phyloP scores from a whole-genome alignment of 345 rosid genomes.

The Dipteronia dyeriana region DNA sequence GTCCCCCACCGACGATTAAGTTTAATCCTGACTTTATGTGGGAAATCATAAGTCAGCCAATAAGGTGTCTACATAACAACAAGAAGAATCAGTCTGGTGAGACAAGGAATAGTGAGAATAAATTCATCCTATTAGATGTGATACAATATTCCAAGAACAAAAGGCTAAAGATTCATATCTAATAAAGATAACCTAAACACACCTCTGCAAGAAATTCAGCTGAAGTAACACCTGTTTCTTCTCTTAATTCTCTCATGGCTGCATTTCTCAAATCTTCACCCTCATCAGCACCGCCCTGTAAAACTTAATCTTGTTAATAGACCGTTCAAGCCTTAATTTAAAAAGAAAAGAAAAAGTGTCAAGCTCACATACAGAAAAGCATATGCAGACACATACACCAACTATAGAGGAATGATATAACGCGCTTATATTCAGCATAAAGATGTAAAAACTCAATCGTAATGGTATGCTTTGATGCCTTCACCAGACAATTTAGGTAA shows the following conservation, averaged over 20 bases:
- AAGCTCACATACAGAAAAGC: not conserved
- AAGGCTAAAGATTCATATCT: not conserved
- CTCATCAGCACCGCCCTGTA: constrained; percentile 76
- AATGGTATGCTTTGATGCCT: not conserved
- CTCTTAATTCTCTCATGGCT: constrained; percentile 73
- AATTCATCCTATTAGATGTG: not conserved
- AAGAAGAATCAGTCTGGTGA: constrained; percentile 17
- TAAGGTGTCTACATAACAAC: constrained; percentile 53
- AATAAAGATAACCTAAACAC: constrained; percentile 20
- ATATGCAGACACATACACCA: not conserved
- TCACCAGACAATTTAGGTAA: not conserved
- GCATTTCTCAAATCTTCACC: constrained; percentile 68
- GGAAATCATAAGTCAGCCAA: constrained; percentile 80
- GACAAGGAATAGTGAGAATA: not conserved
- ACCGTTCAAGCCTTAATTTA: not conserved
- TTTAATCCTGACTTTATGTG: constrained; percentile 43
- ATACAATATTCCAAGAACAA: not conserved
- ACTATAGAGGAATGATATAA: not conserved
- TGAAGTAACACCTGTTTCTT: constrained; percentile 77
- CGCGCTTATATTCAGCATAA: not conserved
- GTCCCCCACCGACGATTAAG: constrained; percentile 63
- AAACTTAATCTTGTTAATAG: not conserved
- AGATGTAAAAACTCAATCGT: not conserved
- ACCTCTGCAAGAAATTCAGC: constrained; percentile 79
- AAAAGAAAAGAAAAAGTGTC: not conserved